Conservation (phyloP, 805 yeast genomes). For the Hermanozyma aechmeae region DNA sequence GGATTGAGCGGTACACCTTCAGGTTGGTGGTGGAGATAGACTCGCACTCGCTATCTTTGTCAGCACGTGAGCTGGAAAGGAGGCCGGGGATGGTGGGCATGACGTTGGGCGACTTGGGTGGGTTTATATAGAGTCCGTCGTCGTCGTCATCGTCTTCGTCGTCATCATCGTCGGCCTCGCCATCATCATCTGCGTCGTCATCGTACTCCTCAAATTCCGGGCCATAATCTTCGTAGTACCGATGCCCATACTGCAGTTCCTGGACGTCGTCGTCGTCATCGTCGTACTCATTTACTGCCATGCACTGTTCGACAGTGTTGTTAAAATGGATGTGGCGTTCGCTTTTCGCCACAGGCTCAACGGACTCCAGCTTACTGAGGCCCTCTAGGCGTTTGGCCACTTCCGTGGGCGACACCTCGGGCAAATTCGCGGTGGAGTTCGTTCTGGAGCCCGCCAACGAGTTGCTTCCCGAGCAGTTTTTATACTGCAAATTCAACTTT, state of each 20-base stretch:
- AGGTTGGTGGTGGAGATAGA: constrained; percentile 21
- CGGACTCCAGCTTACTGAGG: too few relatives aligned
- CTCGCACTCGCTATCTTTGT: constrained; percentile 14
- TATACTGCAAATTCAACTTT: constrained; percentile 32
- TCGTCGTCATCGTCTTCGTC: constrained; percentile 23
- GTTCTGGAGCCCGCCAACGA: constrained; percentile 1
- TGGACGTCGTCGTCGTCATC: constrained; percentile 5
- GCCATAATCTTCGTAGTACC: constrained; percentile 6
- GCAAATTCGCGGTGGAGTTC: too few relatives aligned
- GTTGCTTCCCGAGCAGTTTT: constrained; percentile 2
- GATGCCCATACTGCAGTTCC: neutral
- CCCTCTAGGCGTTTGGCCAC: too few relatives aligned
- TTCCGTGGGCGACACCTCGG: too few relatives aligned
- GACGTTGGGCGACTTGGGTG: too few relatives aligned
- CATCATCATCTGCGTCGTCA: constrained; percentile 5
- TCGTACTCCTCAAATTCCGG: constrained; percentile 13
- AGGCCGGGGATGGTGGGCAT: constrained; percentile 31
- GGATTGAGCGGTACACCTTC: constrained; percentile 47
- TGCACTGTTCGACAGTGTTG: constrained; percentile 91
- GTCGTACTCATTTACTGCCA: constrained; percentile 43
- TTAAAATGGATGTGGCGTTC: constrained; percentile 84
- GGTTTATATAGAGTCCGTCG: constrained; percentile 17
- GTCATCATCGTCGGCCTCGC: constrained; percentile 16
- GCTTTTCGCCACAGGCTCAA: neutral
- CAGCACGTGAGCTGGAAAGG: constrained; percentile 9